A percentile compares a stretch with the other conserved stretches of the same genome.
phyloP scores from a whole-genome alignment of 1,139 yeast species.

The Yamadazyma atmosphaerica region DNA sequence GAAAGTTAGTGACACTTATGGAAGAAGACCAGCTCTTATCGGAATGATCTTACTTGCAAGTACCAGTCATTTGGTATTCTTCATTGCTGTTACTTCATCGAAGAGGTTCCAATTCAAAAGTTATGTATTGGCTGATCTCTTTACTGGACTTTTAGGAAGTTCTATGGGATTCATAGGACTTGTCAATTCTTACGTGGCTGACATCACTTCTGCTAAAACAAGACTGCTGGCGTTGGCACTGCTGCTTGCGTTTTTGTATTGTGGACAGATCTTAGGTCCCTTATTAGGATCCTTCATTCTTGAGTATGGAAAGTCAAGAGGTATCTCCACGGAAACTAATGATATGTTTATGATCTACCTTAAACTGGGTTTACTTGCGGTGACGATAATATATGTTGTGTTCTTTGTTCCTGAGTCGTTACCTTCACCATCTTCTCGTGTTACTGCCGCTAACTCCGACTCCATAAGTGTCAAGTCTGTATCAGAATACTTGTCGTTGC shows the following conservation, averaged over 20 bases:
- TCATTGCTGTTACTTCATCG: not conserved
- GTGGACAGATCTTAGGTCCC: constrained; percentile 8
- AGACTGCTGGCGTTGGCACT: constrained; percentile 8
- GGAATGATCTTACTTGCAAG: constrained; percentile 25
- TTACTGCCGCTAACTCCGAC: not conserved
- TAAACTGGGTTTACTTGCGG: not conserved
- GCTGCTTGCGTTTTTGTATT: constrained; percentile 8
- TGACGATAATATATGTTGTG: not conserved
- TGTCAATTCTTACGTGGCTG: constrained; percentile 11
- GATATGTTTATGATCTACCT: constrained; percentile 6
- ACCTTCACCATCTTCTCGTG: constrained; percentile 6
- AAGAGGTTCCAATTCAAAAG: constrained; percentile 10
- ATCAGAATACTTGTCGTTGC: constrained; percentile 3
- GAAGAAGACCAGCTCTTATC: constrained; percentile 49
- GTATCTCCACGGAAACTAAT: not conserved
- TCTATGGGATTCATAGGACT: constrained; percentile 5
- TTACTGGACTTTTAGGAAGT: constrained; percentile 5
- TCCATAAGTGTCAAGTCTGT: not conserved
- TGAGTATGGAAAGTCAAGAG: constrained; percentile 5
- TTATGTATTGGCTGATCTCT: constrained; percentile 2
- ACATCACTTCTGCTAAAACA: constrained; percentile 9
- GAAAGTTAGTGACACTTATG: constrained; percentile 58
- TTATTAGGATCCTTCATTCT: constrained; percentile 6
- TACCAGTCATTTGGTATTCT: constrained; percentile 14
- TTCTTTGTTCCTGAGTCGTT: constrained; percentile 9